phyloP scores from a whole-genome alignment of 2,329 filamentous ascomycete genomes.

The Tolypocladium pustulatum region DNA sequence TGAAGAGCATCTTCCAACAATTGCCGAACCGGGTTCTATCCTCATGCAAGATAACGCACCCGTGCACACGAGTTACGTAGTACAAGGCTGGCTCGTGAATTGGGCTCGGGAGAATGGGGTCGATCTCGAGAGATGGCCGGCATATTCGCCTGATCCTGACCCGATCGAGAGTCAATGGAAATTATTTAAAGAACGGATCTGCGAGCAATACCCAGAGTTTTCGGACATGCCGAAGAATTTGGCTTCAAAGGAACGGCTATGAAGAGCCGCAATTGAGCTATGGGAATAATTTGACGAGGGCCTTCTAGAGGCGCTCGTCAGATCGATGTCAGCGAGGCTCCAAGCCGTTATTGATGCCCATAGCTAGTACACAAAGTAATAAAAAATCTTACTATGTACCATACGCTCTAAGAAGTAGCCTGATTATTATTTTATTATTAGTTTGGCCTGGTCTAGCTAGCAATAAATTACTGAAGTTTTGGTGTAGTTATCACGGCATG shows the following conservation, averaged over 20 bases:
- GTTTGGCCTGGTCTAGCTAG: background rate
- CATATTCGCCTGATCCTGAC: conserved; percentile 6
- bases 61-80: background rate
- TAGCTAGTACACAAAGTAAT: conserved; percentile 4
- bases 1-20: conserved; percentile 4
- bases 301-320: conserved; percentile 1
- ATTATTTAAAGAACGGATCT: conserved; percentile 4
- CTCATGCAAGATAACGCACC: conserved; percentile 6
- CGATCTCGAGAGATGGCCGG: conserved; percentile 1
- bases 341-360: background rate
- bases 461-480: background rate
- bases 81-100: conserved; percentile 1
- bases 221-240: conserved; percentile 1
- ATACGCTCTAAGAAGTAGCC: background rate
- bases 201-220: conserved; percentile 1
- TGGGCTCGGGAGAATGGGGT: conserved; percentile 1
- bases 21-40: conserved; percentile 3
- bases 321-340: background rate
- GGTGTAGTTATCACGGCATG: background rate
- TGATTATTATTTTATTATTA: background rate
- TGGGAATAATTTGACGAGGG: conserved; percentile 3
- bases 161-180: conserved; percentile 7
- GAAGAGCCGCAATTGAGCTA: background rate
- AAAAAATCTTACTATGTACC: background rate
- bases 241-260: background rate